Conservation (phyloP, 352 stramenopile genomes). For the Blastocystis sp. region DNA sequence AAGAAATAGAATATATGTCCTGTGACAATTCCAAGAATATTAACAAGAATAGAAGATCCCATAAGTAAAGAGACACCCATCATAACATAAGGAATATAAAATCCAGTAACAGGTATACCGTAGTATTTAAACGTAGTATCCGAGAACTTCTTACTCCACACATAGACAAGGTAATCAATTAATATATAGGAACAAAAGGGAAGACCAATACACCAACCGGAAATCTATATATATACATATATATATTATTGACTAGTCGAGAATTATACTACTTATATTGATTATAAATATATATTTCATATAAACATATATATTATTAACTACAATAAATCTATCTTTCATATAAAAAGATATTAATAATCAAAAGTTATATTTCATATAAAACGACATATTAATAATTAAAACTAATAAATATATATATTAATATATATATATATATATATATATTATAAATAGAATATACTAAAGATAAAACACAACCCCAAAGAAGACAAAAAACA, state of each 20-base stretch:
- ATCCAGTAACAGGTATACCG: slow-evolving; percentile 17
- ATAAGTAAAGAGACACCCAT: slow-evolving; percentile 19
- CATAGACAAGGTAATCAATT: slow-evolving; percentile 33
- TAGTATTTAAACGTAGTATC: slow-evolving; percentile 11
- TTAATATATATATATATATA: slow-evolving; percentile 7
- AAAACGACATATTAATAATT: too few relatives aligned
- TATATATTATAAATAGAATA: background rate
- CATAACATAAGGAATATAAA: slow-evolving; percentile 28
- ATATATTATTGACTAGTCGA: background rate
- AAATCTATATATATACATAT: slow-evolving; percentile 8
- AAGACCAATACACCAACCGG: slow-evolving; percentile 14
- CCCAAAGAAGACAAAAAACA: slow-evolving; percentile 21
- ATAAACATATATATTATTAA: too few relatives aligned
- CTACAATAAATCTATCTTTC: too few relatives aligned
- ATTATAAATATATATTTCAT: too few relatives aligned
- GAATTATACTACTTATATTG: too few relatives aligned
- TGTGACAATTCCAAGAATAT: slow-evolving; percentile 16
- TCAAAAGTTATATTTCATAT: too few relatives aligned
- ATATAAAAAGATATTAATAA: too few relatives aligned
- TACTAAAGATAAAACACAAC: slow-evolving; percentile 16
- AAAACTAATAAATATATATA: too few relatives aligned
- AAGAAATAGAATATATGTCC: slow-evolving; percentile 37
- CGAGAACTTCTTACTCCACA: slow-evolving; percentile 33
- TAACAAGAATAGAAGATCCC: slow-evolving; percentile 17
- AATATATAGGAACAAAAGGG: slow-evolving; percentile 5